These are phyloP conservation scores for Cryphonectria parasitica DNA, from an alignment of 2,329 filamentous ascomycete species.

Conservation along the genomic window DNA sequence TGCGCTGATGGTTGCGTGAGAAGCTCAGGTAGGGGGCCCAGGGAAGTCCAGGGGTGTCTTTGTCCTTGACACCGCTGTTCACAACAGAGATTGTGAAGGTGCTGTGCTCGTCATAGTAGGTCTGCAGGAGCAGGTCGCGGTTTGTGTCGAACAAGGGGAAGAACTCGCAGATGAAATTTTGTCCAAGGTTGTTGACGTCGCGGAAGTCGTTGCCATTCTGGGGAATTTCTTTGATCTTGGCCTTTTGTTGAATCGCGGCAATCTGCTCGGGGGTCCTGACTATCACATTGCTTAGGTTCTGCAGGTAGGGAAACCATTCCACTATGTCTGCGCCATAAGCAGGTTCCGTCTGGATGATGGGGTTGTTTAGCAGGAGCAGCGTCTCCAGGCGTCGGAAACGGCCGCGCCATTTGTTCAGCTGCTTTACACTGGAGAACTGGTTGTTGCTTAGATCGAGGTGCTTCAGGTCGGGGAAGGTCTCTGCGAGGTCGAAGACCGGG, in stretches of 20 bases:
- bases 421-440: constrained; percentile 68
- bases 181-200: constrained; percentile 74
- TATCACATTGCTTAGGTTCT: constrained; percentile 73
- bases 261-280: constrained; percentile 75
- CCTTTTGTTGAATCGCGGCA: constrained; percentile 54
- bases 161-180: constrained; percentile 76
- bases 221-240: constrained; percentile 62
- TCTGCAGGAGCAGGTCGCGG: constrained; percentile 62
- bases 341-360: constrained; percentile 68
- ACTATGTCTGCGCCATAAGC: constrained; percentile 70
- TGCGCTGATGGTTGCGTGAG: constrained; percentile 76
- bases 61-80: constrained; percentile 53
- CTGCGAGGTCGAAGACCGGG: constrained; percentile 74
- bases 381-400: constrained; percentile 81
- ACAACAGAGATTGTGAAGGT: constrained; percentile 78
- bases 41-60: constrained; percentile 50
- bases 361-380: constrained; percentile 77
- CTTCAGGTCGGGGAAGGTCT: constrained; percentile 81
- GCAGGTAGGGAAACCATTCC: constrained; percentile 82
- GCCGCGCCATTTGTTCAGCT: constrained; percentile 75
- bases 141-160: constrained; percentile 75
- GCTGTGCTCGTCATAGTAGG: constrained; percentile 77
- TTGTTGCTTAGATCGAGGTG: constrained; percentile 91
- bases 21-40: constrained; percentile 79
- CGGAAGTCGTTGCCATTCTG: constrained; percentile 70